Percentiles rank a stretch among this genome's conserved stretches.
Evolutionary conservation across 179 eudicot genomes (phyloP).

Genomic region (Corrigiola litoralis): DNA sequence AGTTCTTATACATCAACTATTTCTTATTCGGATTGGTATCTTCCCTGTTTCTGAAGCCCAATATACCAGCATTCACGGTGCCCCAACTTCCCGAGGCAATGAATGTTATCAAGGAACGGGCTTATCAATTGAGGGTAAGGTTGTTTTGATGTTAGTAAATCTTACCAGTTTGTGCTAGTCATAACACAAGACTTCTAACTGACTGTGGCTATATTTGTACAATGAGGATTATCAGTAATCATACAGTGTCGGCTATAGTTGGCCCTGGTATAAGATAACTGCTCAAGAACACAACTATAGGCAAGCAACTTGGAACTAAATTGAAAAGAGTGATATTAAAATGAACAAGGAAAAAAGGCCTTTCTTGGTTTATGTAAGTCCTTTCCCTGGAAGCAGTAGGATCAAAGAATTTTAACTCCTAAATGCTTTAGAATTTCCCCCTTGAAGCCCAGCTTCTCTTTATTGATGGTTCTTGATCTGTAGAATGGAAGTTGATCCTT

Average conservation of each 20-base stretch:
- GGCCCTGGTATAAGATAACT: not conserved
- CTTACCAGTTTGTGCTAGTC: not conserved
- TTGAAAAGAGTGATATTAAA: no score
- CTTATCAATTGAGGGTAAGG: slow-evolving; percentile 46
- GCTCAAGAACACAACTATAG: not conserved
- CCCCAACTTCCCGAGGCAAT: slow-evolving; percentile 76
- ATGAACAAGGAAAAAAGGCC: no score
- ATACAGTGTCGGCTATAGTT: not conserved
- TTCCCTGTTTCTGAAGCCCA: slow-evolving; percentile 67
- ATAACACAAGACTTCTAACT: not conserved
- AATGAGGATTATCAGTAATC: not conserved
- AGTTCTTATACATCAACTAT: slow-evolving; percentile 32
- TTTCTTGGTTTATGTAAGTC: no score
- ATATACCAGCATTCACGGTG: slow-evolving; percentile 70
- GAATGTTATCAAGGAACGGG: slow-evolving; percentile 59
- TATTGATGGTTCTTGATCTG: not conserved
- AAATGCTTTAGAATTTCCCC: no score
- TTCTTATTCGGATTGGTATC: slow-evolving; percentile 49
- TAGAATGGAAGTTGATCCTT: not conserved
- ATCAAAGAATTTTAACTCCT: no score
- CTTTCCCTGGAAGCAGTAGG: no score
- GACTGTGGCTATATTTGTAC: not conserved
- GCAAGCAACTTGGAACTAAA: not conserved
- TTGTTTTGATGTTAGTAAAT: not conserved
- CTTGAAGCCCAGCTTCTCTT: no score